Base-by-base conservation (phyloP, 1,284 basidiomycete species). In the Malassezia pachydermatis region DNA sequence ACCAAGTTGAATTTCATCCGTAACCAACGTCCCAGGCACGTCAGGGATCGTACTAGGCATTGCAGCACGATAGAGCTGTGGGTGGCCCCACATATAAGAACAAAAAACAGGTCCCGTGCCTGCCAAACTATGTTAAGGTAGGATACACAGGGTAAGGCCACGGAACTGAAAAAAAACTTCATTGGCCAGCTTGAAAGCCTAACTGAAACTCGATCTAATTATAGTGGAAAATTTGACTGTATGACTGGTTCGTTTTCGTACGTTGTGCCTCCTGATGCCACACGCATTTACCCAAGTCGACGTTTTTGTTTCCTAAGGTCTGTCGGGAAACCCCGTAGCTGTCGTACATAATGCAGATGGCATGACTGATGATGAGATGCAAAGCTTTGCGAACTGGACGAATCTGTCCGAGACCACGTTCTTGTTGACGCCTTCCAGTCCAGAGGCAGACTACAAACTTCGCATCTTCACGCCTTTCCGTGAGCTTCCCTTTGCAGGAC, bases 381-480 rank as follows among this genome's bases (percentile, higher is more conserved):
- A 50, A 22, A 24, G 50, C 5, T 63, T 67, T 20, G 64, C 65
- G 2, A 39, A 37, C 8, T 67, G 64, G 64, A 66, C 64, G 9
- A 66, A 67, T 29, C 48, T 67, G 5, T 60, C 59, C 22, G 64
- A 67, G 35, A 66, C 65, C 8, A 61, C 62, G 22, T 67, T 66
- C 35, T 30, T 67, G 2, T 51, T 65, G 2, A 55, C 55, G 1
- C 54, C 59, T 3, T 46, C 60, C 0, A 4, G 37, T 10, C 14
- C 14, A 19, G 45, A 35, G 4, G 63, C 61, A 2, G 58, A 67
- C 37, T 67, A 66, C 44, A 36, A 38, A 4, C 32, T 67, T 6
- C 57, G 56, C 25, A 67, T 66, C 41, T 67, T 65, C 28, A 66
- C 60, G 3, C 60, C 63, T 1, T 30, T 43, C 9, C 34, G 46